Conservation (phyloP, 2,329 filamentous ascomycete genomes). For the Lecanoromycetidae sp. region DNA sequence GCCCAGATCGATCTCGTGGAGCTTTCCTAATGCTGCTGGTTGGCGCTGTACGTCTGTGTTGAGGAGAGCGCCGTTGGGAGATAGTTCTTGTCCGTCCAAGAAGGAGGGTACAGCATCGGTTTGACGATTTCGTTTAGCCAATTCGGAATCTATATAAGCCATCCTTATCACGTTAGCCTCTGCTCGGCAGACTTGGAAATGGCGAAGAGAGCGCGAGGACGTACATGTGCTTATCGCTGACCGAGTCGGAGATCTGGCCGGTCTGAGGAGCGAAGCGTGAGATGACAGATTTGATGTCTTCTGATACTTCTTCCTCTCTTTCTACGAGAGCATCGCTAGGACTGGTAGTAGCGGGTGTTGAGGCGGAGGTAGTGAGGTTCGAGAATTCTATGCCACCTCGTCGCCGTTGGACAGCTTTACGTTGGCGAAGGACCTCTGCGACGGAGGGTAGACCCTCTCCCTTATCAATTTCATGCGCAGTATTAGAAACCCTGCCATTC, state of each 20-base stretch:
- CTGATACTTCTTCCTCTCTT: slow-evolving; percentile 25
- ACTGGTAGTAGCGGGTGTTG: slow-evolving; percentile 18
- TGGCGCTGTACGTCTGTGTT: slow-evolving; percentile 24
- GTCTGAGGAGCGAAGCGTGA: slow-evolving; percentile 48
- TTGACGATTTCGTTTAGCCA: slow-evolving; percentile 41
- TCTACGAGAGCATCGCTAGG: slow-evolving; percentile 22
- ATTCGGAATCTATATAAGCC: slow-evolving; percentile 54
- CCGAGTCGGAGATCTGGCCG: slow-evolving; percentile 45
- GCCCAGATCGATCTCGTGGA: slow-evolving; percentile 46
- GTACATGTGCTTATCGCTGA: slow-evolving; percentile 51
- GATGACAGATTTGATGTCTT: slow-evolving; percentile 31
- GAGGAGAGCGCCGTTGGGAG: slow-evolving; percentile 11
- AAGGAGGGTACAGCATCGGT: slow-evolving; percentile 17
- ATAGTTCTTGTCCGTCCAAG: slow-evolving; percentile 6
- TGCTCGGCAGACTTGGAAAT: slow-evolving; percentile 18
- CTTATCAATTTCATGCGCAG: slow-evolving; percentile 2
- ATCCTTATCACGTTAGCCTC: slow-evolving; percentile 52
- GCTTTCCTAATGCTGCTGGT: slow-evolving; percentile 42
- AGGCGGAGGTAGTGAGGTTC: slow-evolving; percentile 23
- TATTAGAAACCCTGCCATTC: neutral
- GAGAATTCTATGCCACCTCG: slow-evolving; percentile 36
- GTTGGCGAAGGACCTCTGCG: slow-evolving; percentile 28
- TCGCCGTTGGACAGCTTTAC: slow-evolving; percentile 28
- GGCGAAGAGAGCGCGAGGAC: slow-evolving; percentile 23
- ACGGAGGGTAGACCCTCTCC: slow-evolving; percentile 18